These are phyloP conservation scores for Ogataea chonburiensis DNA, from an alignment of 805 yeast genomes.

Conservation along the genomic window DNA sequence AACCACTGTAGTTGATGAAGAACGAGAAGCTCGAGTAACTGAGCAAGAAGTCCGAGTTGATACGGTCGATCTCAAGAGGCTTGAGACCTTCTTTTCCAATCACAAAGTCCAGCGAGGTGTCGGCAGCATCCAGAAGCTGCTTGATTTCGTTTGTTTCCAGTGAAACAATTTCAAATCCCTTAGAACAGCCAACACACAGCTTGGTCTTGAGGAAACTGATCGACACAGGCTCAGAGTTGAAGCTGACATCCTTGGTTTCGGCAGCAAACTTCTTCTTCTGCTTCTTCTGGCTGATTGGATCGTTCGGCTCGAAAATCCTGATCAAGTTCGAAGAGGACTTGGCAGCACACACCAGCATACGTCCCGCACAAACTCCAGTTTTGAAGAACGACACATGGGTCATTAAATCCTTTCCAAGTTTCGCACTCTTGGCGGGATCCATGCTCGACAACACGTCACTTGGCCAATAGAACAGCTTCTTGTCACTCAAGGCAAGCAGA, in stretches of 20 bases:
- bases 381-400: constrained; percentile 89
- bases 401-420: constrained; percentile 74
- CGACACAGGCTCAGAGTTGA: constrained; percentile 87
- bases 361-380: constrained; percentile 89
- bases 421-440: constrained; percentile 50
- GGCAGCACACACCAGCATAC: constrained; percentile 85
- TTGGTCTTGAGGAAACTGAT: constrained; percentile 86
- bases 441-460: constrained; percentile 59
- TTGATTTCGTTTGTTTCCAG: constrained; percentile 82
- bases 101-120: constrained; percentile 93
- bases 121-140: constrained; percentile 94
- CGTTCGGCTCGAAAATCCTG: constrained; percentile 85
- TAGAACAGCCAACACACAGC: constrained; percentile 92
- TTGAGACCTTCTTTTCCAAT: constrained; percentile 76
- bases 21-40: constrained; percentile 93
- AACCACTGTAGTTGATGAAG: constrained; percentile 90
- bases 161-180: constrained; percentile 93
- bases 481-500: constrained; percentile 77
- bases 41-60: constrained; percentile 83
- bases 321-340: constrained; percentile 76
- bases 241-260: constrained; percentile 71
- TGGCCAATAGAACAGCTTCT: constrained; percentile 73
- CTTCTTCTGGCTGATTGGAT: constrained; percentile 58
- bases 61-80: constrained; percentile 88
- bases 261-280: constrained; percentile 71